Evolutionary conservation across 164 flowering plant genomes (phyloP), one percentile per base, ranked within the genome.

Genomic region (Liquidambar formosana): DNA sequence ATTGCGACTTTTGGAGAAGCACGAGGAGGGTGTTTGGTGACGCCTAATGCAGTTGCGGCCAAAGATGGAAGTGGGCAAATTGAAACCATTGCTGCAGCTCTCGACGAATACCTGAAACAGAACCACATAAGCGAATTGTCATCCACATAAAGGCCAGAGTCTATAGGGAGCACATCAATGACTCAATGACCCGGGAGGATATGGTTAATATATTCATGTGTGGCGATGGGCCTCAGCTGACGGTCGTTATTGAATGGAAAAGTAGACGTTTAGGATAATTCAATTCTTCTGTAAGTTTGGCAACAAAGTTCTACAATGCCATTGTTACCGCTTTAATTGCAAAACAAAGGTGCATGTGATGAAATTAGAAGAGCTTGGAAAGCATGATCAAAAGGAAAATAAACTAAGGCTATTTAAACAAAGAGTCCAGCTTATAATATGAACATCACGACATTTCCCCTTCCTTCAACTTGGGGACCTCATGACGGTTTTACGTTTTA

Each of bases 61-160:
- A 33, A 81, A 49, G 93, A 89, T 65, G 93, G 93, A 0, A 81
- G 78, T 19, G 89, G 91, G 2, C 78, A 87, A 15, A 85, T 45
- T 58, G 79, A 65, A 67, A 82, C 80, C 28, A 84, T 89, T 22
- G 25, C 38, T 8, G 87, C 65, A 0, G 89, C 93, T 2, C 72
- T 86, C 3, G 65, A 28, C 1, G 74, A 82, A 0, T 63, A 63
- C 53, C 88, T 89, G 0, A 77, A 76, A 48, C 4, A 0, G 58
- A 67, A 70, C 28, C 25, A 27, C 45, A 58, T 33, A 6, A 65
- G 8, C 64, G 79, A 45, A 81, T 52, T 22, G 75, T 86, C 0
- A 84, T 84, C 51, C 75, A 83, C 27, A 78, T 83, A 6, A 83
- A 83, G 77, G 80, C 76, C 1, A 82, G 83, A 11, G 54, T 78